Percentiles rank a stretch among this genome's conserved stretches.
Evolutionary conservation across 2,329 filamentous ascomycete genomes (phyloP).

Genomic region (Microcyclospora pomicola): DNA sequence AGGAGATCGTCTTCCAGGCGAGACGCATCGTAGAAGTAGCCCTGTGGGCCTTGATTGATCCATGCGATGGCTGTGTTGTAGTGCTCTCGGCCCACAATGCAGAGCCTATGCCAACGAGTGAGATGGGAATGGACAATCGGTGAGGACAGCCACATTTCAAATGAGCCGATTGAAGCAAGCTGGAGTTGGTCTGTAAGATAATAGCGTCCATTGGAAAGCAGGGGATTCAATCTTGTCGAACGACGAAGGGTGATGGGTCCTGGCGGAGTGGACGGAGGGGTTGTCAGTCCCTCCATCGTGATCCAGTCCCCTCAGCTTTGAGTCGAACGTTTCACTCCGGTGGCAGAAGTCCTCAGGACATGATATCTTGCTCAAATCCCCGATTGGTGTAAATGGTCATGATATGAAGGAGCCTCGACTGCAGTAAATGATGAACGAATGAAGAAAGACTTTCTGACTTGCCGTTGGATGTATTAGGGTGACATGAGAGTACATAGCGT

Average conservation of each 20-base stretch:
- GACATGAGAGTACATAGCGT: too few relatives aligned
- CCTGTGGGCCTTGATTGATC: constrained; percentile 9
- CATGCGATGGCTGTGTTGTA: constrained; percentile 11
- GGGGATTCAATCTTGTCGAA: constrained; percentile 4
- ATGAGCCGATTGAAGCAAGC: constrained; percentile 2
- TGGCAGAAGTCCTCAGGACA: too few relatives aligned
- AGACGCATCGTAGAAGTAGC: constrained; percentile 9
- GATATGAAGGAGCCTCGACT: too few relatives aligned
- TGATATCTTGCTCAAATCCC: too few relatives aligned
- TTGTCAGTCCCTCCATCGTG: too few relatives aligned
- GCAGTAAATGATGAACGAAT: too few relatives aligned
- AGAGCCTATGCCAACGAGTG: constrained; percentile 11
- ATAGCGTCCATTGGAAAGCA: constrained; percentile 14
- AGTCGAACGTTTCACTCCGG: too few relatives aligned
- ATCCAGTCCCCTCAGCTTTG: too few relatives aligned
- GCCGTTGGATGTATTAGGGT: too few relatives aligned
- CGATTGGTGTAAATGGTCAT: too few relatives aligned
- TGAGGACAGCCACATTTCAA: constrained; percentile 12
- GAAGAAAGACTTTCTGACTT: too few relatives aligned
- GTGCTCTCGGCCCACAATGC: constrained; percentile 5
- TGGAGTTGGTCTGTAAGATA: constrained; percentile 5
- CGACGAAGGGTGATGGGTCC: constrained; percentile 4
- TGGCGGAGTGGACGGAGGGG: too few relatives aligned
- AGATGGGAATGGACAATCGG: constrained; percentile 10
- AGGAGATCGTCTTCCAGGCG: constrained; percentile 13